phyloP scores from a whole-genome alignment of 202 grass and related monocot genomes.

The Saccharum hybrid region DNA sequence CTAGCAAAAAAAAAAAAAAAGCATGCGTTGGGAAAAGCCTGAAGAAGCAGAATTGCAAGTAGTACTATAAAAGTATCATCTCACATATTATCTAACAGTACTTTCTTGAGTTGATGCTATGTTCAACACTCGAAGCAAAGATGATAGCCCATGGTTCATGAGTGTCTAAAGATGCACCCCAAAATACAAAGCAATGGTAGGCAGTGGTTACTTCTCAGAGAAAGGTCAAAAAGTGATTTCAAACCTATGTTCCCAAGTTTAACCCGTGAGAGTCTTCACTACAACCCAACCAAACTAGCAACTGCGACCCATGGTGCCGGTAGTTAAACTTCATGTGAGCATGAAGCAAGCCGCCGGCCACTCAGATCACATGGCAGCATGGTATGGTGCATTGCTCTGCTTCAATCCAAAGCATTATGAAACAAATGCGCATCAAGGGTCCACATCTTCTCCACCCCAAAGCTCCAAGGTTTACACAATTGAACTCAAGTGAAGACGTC shows the following conservation, averaged over 20 bases:
- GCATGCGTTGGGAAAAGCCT: too few species aligned
- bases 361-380: conserved; percentile 36
- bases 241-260: conserved; percentile 29
- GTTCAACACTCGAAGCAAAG: conserved; percentile 44
- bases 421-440: conserved; percentile 9
- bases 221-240: conserved; percentile 17
- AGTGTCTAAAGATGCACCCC: conserved; percentile 17
- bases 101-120: conserved; percentile 30
- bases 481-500: neutral
- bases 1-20: too few species aligned
- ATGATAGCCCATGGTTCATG: neutral
- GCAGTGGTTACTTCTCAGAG: conserved; percentile 12
- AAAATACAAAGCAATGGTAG: conserved; percentile 18
- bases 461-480: neutral
- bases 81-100: neutral
- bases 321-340: conserved; percentile 35
- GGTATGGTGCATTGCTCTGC: conserved; percentile 2
- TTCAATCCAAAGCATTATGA: conserved; percentile 40
- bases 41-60: neutral
- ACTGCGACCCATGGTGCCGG: neutral
- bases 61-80: neutral
- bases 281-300: conserved; percentile 20
- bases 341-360: conserved; percentile 37
- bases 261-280: neutral
- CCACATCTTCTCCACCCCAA: conserved; percentile 4